Conservation (phyloP, 768 basidiomycete species). For the Pleurotus sapidus region DNA sequence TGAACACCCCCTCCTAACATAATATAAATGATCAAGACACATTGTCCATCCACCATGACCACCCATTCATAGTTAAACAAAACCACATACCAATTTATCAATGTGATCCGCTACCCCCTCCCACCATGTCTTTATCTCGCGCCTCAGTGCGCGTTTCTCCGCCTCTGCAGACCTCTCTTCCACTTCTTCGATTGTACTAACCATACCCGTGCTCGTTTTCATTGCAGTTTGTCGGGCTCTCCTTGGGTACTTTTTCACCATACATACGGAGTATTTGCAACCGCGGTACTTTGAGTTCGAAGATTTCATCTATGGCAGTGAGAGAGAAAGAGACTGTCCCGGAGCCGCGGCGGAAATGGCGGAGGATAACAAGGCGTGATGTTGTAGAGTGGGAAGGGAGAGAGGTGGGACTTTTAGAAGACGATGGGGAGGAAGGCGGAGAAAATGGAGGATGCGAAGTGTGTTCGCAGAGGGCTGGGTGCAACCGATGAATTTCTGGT, state of each 20-base stretch:
- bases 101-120: conserved; percentile 58
- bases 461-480: conserved; percentile 47
- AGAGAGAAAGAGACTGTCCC: conserved; percentile 13
- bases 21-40: background rate
- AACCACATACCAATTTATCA: conserved; percentile 49
- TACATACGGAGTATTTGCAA: conserved; percentile 46
- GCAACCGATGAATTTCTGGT: conserved; percentile 27
- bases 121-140: conserved; percentile 69
- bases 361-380: conserved; percentile 24
- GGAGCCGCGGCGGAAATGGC: conserved; percentile 28
- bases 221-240: background rate
- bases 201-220: background rate
- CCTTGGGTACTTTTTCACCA: conserved; percentile 8
- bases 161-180: conserved; percentile 24
- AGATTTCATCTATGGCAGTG: conserved; percentile 37
- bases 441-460: conserved; percentile 28
- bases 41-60: background rate
- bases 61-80: background rate
- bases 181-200: background rate
- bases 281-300: conserved; percentile 58
- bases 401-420: background rate
- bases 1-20: conserved; percentile 42
- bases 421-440: conserved; percentile 28
- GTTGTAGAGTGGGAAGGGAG: conserved; percentile 8
- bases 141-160: conserved; percentile 47